Conservation (phyloP, 2,329 filamentous ascomycete species). For the Nothomitra cinnamomea region DNA sequence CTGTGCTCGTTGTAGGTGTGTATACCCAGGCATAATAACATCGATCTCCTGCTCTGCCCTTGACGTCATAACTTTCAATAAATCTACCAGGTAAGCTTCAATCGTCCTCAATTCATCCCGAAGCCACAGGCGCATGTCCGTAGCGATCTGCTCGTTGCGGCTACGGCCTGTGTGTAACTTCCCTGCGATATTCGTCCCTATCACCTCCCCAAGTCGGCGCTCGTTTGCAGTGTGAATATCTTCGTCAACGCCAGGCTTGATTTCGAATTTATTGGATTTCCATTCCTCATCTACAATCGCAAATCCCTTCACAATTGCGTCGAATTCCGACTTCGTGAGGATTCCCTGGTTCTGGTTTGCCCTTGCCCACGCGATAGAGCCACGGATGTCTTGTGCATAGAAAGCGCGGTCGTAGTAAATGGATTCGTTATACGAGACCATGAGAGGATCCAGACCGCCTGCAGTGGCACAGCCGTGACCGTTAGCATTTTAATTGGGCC, state of each 20-base stretch:
- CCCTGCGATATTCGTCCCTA: conserved; percentile 68
- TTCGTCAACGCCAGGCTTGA: conserved; percentile 31
- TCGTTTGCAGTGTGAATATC: conserved; percentile 40
- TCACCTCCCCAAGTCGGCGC: conserved; percentile 51
- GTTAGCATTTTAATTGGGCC: conserved; percentile 9
- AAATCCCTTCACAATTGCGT: conserved; percentile 56
- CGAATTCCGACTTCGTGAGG: conserved; percentile 55
- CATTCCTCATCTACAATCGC: conserved; percentile 35
- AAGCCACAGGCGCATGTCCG: conserved; percentile 52
- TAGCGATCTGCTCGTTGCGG: neutral
- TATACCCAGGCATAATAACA: conserved; percentile 74
- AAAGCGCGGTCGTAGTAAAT: conserved; percentile 65
- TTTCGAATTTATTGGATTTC: conserved; percentile 26
- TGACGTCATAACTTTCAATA: conserved; percentile 50
- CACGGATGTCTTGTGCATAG: conserved; percentile 65
- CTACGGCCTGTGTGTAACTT: conserved; percentile 62
- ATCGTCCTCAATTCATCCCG: conserved; percentile 32
- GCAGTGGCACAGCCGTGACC: neutral
- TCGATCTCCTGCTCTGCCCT: conserved; percentile 62
- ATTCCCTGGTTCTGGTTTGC: conserved; percentile 64
- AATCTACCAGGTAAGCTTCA: conserved; percentile 47
- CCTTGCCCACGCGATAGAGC: conserved; percentile 64
- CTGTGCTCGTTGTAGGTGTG: conserved; percentile 68
- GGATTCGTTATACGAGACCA: conserved; percentile 70
- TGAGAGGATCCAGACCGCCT: conserved; percentile 72